Conservation (phyloP, 2,329 filamentous ascomycete species). For the Exophiala phaeomuriformis region DNA sequence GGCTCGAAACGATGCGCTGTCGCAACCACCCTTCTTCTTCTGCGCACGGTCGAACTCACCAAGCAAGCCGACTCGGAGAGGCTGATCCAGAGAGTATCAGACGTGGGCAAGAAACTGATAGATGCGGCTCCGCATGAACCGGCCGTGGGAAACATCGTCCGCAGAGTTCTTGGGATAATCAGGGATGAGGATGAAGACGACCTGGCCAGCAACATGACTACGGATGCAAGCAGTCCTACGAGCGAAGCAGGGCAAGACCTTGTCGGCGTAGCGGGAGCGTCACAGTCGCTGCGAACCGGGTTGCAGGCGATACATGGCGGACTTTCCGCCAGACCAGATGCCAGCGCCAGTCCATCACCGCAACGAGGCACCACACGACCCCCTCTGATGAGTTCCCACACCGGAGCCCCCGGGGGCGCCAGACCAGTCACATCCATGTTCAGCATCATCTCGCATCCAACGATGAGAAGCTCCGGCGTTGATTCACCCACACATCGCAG, state of each 20-base stretch:
- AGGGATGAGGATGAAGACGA: slow-evolving; percentile 84
- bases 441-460: slow-evolving; percentile 69
- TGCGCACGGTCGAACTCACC: slow-evolving; percentile 75
- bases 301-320: slow-evolving; percentile 10
- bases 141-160: slow-evolving; percentile 88
- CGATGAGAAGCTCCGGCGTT: slow-evolving; percentile 28
- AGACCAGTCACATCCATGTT: slow-evolving; percentile 65
- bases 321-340: slow-evolving; percentile 4
- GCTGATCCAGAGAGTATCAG: slow-evolving; percentile 71
- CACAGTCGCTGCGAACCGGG: slow-evolving; percentile 1
- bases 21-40: slow-evolving; percentile 80
- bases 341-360: slow-evolving; percentile 23
- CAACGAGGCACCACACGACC: slow-evolving; percentile 44
- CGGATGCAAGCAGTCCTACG: slow-evolving; percentile 49
- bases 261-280: slow-evolving; percentile 32
- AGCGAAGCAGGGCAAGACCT: slow-evolving; percentile 53
- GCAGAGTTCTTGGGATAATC: slow-evolving; percentile 81
- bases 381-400: slow-evolving; percentile 53
- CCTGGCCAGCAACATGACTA: slow-evolving; percentile 32
- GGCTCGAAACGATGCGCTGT: slow-evolving; percentile 83
- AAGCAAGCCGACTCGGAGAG: slow-evolving; percentile 70
- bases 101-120: slow-evolving; percentile 68
- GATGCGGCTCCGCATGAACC: slow-evolving; percentile 84
- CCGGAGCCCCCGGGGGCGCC: slow-evolving; percentile 50
- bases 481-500: slow-evolving; percentile 35